A percentile compares a stretch with the other conserved stretches of the same genome.
phyloP scores from a whole-genome alignment of 2,329 filamentous ascomycete genomes.

The Aspergillus niger region DNA sequence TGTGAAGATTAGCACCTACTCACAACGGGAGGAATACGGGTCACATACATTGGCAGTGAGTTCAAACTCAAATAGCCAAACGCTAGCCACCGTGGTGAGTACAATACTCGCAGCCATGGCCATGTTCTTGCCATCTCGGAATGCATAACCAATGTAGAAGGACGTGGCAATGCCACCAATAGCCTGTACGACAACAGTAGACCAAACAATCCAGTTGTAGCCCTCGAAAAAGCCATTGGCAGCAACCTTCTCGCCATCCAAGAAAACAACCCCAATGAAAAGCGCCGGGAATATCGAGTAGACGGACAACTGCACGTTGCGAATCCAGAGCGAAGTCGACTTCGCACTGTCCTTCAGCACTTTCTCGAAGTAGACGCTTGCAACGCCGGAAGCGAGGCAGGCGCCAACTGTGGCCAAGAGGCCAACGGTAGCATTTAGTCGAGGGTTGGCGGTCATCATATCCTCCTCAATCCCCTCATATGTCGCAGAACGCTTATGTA shows the following conservation, averaged over 20 bases:
- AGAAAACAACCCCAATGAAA: slow-evolving; percentile 80
- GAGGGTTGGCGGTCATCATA: slow-evolving; percentile 52
- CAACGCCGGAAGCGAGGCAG: slow-evolving; percentile 78
- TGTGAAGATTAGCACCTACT: slow-evolving; percentile 42
- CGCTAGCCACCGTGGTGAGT: slow-evolving; percentile 79
- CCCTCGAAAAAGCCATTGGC: slow-evolving; percentile 90
- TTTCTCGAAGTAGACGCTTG: slow-evolving; percentile 72
- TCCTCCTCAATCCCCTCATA: slow-evolving; percentile 83
- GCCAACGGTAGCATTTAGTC: slow-evolving; percentile 78
- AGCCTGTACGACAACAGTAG: slow-evolving; percentile 78
- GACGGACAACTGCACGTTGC: slow-evolving; percentile 91
- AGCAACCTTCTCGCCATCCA: slow-evolving; percentile 81
- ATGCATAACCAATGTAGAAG: slow-evolving; percentile 77
- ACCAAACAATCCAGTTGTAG: slow-evolving; percentile 91
- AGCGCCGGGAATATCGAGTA: slow-evolving; percentile 91
- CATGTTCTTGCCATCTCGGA: slow-evolving; percentile 93
- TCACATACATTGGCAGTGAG: slow-evolving; percentile 71
- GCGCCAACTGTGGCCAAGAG: slow-evolving; percentile 75
- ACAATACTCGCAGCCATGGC: slow-evolving; percentile 91
- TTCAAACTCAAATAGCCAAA: slow-evolving; percentile 80
- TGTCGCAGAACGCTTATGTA: slow-evolving; percentile 75
- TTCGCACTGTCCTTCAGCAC: slow-evolving; percentile 81
- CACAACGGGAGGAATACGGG: slow-evolving; percentile 3
- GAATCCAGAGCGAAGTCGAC: slow-evolving; percentile 81
- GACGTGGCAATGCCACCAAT: slow-evolving; percentile 81